A percentile compares a stretch with the other conserved stretches of the same genome.
These are phyloP conservation scores for Kwoniella sp. DNA, from an alignment of 768 basidiomycete species.

Conservation along the genomic window DNA sequence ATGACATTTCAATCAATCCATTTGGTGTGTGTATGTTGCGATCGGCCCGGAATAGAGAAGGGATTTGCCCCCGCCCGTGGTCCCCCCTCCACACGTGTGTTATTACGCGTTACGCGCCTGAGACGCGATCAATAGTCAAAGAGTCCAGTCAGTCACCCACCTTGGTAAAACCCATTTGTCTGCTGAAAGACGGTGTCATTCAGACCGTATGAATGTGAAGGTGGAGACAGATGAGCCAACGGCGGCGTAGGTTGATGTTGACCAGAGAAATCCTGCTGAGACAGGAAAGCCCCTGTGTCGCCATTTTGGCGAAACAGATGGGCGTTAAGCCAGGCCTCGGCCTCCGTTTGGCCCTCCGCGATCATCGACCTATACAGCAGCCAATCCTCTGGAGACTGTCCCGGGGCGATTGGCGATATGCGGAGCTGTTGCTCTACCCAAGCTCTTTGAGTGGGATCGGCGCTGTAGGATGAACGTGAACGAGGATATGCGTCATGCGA, in stretches of 20 bases:
- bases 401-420: slow-evolving; percentile 15
- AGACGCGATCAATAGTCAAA: background rate
- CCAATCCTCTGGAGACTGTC: slow-evolving; percentile 34
- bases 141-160: slow-evolving; percentile 13
- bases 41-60: background rate
- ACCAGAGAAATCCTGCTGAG: background rate
- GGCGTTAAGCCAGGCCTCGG: slow-evolving; percentile 27
- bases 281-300: background rate
- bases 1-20: slow-evolving; percentile 3
- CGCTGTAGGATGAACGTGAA: background rate
- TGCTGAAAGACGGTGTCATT: background rate
- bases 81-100: too few species aligned
- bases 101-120: too few species aligned
- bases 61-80: background rate
- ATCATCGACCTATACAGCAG: slow-evolving; percentile 31
- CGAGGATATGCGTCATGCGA: background rate
- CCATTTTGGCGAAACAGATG: slow-evolving; percentile 8
- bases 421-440: slow-evolving; percentile 22
- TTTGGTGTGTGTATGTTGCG: background rate
- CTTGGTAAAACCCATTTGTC: slow-evolving; percentile 15
- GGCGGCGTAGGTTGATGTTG: background rate
- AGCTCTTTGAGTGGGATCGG: slow-evolving; percentile 18
- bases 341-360: slow-evolving; percentile 28
- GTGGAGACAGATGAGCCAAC: background rate
- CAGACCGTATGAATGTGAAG: background rate